Conservation (phyloP, 1,284 basidiomycete species). For the Ustilago shanxiensis region DNA sequence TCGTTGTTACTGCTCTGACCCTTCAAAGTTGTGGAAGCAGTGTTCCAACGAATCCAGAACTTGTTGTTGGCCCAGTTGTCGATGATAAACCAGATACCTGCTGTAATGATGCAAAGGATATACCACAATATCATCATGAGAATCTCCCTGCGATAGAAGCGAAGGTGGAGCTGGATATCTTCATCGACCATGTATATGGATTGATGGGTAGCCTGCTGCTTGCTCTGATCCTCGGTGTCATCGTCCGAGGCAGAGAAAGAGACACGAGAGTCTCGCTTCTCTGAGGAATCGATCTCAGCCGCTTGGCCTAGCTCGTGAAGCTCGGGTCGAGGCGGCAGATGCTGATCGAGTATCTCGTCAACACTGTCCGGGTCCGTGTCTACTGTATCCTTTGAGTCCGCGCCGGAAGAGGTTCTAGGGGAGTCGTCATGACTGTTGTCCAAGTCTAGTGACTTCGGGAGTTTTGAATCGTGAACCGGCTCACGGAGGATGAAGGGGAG, state of each 20-base stretch:
- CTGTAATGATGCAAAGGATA: conserved; percentile 40
- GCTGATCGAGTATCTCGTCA: conserved; percentile 26
- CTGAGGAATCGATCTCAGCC: neutral
- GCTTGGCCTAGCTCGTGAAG: conserved; percentile 22
- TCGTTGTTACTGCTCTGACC: conserved; percentile 8
- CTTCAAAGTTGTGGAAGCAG: conserved; percentile 12
- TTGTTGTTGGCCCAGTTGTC: conserved; percentile 50
- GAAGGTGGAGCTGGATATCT: conserved; percentile 48
- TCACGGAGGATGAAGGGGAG: conserved; percentile 31
- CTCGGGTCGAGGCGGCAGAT: conserved; percentile 38
- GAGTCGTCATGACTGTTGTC: neutral
- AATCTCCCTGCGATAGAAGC: conserved; percentile 39
- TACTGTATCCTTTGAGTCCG: conserved; percentile 12
- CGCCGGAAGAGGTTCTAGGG: conserved; percentile 7
- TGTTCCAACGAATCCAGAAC: conserved; percentile 49
- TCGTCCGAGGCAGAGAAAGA: conserved; percentile 16
- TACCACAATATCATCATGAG: conserved; percentile 42
- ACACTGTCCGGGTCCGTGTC: conserved; percentile 20
- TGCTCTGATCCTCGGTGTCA: neutral
- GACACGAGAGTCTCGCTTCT: conserved; percentile 30
- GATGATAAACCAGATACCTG: conserved; percentile 44
- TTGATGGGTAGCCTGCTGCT: conserved; percentile 17
- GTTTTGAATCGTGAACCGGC: conserved; percentile 23
- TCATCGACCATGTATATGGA: conserved; percentile 52
- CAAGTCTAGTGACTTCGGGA: conserved; percentile 19